phyloP scores from a whole-genome alignment of 495 filamentous ascomycete species.

The Penicillium malachiteum region DNA sequence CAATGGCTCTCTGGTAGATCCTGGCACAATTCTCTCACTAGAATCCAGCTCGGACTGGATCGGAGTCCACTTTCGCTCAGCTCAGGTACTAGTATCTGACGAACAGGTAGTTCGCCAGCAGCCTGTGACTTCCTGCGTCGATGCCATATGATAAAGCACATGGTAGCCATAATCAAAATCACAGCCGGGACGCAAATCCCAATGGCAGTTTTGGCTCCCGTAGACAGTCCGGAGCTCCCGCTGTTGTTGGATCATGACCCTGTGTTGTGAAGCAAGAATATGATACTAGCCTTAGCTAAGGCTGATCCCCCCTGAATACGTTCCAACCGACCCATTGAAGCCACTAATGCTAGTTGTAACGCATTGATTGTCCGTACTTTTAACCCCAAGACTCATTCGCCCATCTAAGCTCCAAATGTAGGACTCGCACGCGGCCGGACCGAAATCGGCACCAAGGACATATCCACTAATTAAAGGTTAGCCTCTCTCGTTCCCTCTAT shows the following conservation, averaged over 20 bases:
- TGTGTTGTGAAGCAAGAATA: neutral
- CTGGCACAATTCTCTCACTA: too few species aligned
- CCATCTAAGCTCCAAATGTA: neutral
- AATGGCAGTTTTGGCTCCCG: neutral
- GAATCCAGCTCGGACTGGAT: too few species aligned
- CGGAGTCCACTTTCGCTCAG: too few species aligned
- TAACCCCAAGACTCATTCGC: neutral
- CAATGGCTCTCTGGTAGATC: too few species aligned
- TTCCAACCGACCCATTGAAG: neutral
- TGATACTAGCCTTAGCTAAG: neutral
- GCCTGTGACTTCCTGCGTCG: neutral
- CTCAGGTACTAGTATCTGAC: too few species aligned
- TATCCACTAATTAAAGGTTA: neutral
- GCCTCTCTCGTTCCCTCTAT: neutral
- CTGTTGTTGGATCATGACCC: neutral
- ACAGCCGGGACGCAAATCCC: neutral
- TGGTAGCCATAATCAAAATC: neutral
- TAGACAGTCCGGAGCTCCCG: neutral
- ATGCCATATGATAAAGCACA: neutral
- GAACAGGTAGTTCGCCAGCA: neutral
- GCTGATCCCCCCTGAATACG: neutral
- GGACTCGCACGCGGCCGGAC: neutral
- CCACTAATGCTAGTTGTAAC: neutral
- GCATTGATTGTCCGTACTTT: neutral
- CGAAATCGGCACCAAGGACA: neutral